Base-by-base conservation (phyloP, 345 rosid genomes). In the Pugionium cornutum region DNA sequence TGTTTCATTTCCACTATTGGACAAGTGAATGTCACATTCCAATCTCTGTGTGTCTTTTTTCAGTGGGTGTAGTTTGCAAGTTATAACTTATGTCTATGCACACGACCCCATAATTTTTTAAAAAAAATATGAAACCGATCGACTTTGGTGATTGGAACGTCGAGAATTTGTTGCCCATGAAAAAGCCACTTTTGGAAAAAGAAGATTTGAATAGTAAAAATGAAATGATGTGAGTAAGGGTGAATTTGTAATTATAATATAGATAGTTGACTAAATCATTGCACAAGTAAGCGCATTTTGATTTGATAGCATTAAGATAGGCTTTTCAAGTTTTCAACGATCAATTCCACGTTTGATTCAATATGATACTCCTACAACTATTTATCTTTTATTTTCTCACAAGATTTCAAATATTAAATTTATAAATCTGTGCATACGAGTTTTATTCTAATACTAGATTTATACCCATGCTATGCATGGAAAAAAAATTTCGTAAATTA, bases 231-330 rank as follows among this genome's bases (percentile, higher is more conserved):
- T 66, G 11, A 58, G 28, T n/a, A 50, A 65, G 66, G 71, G 67
- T 65, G 66, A 58, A 18, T 52, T 44, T 51, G 76, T 59, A 66
- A 58, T 6, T 65, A 18, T 9, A 55, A 3, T 32, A 41, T 34
- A 11, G 1, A 37, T 59, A 45, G 77, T 73, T 73, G 73, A 67
- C 68, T 39, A 73, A 18, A 67, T 73, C 49, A 73, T 53, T 66
- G 37, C 72, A 53, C 32, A 28, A 49, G 58, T 31, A 44, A 59
- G 56, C 57, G 51, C 26, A 50, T 58, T 53, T 59, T 62, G 67
- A 66, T 73, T 66, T 48, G 56, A 58, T 50, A 42, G 60, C 60
- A 64, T 55, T 33, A 31, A 18, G 7, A 18, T 9, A 18, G 4
- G 50, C 4, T 42, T 47, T 28, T 18, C 18, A 18, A 18, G 18